A percentile compares a stretch with the other conserved stretches of the same genome.
These are phyloP conservation scores for Viridothelium virens DNA, from an alignment of 495 filamentous ascomycete genomes.

Conservation along the genomic window DNA sequence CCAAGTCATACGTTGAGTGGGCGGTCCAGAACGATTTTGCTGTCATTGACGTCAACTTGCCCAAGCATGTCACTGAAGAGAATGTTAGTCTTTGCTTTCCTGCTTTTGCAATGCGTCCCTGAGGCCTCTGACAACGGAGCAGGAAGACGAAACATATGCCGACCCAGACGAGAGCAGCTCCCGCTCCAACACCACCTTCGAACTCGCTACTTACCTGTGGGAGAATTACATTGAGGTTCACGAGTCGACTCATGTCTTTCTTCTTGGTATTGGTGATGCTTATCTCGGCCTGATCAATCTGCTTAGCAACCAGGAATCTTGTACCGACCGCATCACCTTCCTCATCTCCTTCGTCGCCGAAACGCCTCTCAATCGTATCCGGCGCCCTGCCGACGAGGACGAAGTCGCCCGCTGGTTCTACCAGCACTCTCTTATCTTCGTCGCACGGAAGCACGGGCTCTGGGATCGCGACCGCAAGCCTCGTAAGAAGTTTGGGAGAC, in stretches of 20 bases:
- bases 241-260: slow-evolving; percentile 61
- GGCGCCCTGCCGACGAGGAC: slow-evolving; percentile 33
- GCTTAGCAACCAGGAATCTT: slow-evolving; percentile 34
- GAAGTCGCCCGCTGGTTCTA: slow-evolving; percentile 37
- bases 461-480: slow-evolving; percentile 46
- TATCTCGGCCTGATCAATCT: slow-evolving; percentile 40
- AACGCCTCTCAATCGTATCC: slow-evolving; percentile 34
- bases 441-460: slow-evolving; percentile 59
- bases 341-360: slow-evolving; percentile 35
- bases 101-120: not conserved
- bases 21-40: slow-evolving; percentile 62
- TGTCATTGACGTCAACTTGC: slow-evolving; percentile 85
- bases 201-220: slow-evolving; percentile 83
- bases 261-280: slow-evolving; percentile 69
- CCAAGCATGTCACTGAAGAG: slow-evolving; percentile 54
- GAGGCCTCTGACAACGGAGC: not conserved
- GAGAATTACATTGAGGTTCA: slow-evolving; percentile 87
- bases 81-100: slow-evolving; percentile 37
- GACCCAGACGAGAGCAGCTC: slow-evolving; percentile 37
- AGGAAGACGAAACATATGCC: slow-evolving; percentile 25
- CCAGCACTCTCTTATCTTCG: slow-evolving; percentile 52
- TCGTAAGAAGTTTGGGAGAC: slow-evolving; percentile 32
- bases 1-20: slow-evolving; percentile 76
- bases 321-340: slow-evolving; percentile 24
- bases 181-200: slow-evolving; percentile 50